Conservation (phyloP, 768 basidiomycete genomes). For the Rhizopogon rudus region DNA sequence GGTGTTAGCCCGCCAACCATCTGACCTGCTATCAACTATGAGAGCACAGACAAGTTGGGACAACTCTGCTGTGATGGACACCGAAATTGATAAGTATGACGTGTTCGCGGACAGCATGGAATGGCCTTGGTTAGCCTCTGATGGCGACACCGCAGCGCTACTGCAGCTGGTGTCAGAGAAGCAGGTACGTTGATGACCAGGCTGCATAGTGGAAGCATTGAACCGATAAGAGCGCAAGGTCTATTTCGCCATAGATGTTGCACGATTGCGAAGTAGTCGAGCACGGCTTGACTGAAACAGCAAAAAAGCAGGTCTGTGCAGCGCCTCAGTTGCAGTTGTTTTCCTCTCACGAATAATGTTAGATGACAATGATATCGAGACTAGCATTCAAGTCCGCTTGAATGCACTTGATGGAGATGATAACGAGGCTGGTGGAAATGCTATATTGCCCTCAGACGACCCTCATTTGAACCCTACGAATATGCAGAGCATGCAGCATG, state of each 20-base stretch:
- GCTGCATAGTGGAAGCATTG: not conserved
- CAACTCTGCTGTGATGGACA: no score
- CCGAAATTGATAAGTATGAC: slow-evolving; percentile 28
- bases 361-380: slow-evolving; percentile 89
- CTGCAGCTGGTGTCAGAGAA: slow-evolving; percentile 80
- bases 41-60: no score
- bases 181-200: slow-evolving; percentile 39
- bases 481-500: slow-evolving; percentile 31
- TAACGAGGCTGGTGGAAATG: not conserved
- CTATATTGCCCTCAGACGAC: not conserved
- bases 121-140: slow-evolving; percentile 76
- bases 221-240: slow-evolving; percentile 38
- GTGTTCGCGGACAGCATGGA: slow-evolving; percentile 55
- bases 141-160: slow-evolving; percentile 76
- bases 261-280: slow-evolving; percentile 51
- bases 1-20: no score
- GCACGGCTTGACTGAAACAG: slow-evolving; percentile 75
- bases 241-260: slow-evolving; percentile 66
- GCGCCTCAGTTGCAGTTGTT: not conserved
- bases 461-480: not conserved
- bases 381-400: slow-evolving; percentile 42
- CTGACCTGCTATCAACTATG: no score
- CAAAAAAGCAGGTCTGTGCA: slow-evolving; percentile 69
- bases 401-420: not conserved
- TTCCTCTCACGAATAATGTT: not conserved